Evolutionary conservation across 306 rosid species (phyloP).

Genomic region (Macrotyloma uniflorum): DNA sequence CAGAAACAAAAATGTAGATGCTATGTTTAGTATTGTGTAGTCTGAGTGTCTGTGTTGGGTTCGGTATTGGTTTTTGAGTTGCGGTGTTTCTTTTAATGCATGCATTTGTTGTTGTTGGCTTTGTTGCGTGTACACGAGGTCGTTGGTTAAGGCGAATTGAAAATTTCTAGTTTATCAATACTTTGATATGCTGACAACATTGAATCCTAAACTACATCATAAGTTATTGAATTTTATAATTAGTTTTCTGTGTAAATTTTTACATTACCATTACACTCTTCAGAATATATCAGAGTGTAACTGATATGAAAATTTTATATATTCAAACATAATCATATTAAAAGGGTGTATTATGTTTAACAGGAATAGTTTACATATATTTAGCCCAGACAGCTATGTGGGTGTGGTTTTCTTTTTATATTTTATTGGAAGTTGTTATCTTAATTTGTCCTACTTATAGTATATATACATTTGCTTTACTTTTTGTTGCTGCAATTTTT

Average conservation of each 20-base stretch:
- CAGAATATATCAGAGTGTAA: too few relatives aligned
- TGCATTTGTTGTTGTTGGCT: constrained; percentile 5
- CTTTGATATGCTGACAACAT: not conserved
- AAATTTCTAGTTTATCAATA: not conserved
- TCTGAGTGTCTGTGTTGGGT: not conserved
- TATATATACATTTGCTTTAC: not conserved
- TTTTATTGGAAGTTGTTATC: not conserved
- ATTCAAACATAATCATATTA: too few relatives aligned
- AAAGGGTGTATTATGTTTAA: not conserved
- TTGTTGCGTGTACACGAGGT: constrained; percentile 36
- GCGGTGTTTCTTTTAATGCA: constrained; percentile 36
- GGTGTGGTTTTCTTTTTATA: not conserved
- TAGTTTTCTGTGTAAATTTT: too few relatives aligned
- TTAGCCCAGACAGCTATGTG: not conserved
- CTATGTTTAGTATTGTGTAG: too few relatives aligned
- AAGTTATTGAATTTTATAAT: too few relatives aligned
- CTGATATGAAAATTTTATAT: not conserved
- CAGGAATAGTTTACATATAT: not conserved
- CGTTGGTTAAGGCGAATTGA: constrained; percentile 18
- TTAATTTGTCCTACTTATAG: not conserved
- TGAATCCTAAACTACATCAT: too few relatives aligned
- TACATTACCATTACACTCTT: too few relatives aligned
- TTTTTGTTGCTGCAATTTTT: not conserved
- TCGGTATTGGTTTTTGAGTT: constrained; percentile 38
- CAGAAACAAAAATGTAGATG: constrained; percentile 9